Evolutionary conservation across 2,329 filamentous ascomycete genomes (phyloP).

Genomic region (Neonectria magnoliae): DNA sequence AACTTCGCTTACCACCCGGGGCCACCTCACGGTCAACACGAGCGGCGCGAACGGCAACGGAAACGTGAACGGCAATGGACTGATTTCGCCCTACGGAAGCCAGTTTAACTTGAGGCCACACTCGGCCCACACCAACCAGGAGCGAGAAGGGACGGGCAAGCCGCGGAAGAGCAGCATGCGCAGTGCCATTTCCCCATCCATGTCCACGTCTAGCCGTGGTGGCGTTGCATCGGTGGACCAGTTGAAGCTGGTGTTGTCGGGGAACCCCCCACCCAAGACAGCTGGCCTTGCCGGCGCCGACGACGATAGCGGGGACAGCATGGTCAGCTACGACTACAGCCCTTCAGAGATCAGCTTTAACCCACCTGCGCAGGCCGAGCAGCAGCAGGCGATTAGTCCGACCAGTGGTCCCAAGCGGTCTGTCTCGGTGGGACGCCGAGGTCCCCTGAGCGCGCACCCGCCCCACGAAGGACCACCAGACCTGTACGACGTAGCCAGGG

Average conservation of each 20-base stretch:
- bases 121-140: conserved; percentile 53
- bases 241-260: conserved; percentile 69
- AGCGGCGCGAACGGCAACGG: conserved; percentile 49
- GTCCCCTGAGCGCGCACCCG: conserved; percentile 58
- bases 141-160: conserved; percentile 51
- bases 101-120: conserved; percentile 61
- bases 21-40: conserved; percentile 67
- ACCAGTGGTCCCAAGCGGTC: conserved; percentile 46
- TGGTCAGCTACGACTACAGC: conserved; percentile 75
- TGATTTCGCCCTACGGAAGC: conserved; percentile 60
- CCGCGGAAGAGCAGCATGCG: conserved; percentile 65
- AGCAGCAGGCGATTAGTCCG: conserved; percentile 43
- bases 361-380: conserved; percentile 47
- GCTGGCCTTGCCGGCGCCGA: conserved; percentile 51
- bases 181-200: conserved; percentile 59
- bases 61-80: conserved; percentile 48
- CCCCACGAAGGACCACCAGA: conserved; percentile 44
- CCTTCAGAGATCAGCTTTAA: conserved; percentile 75
- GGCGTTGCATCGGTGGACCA: conserved; percentile 71
- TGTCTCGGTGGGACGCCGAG: conserved; percentile 50
- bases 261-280: conserved; percentile 55
- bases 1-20: conserved; percentile 62
- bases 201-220: conserved; percentile 56
- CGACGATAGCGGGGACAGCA: conserved; percentile 71
- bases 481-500: conserved; percentile 44